A percentile compares a stretch with the other conserved stretches of the same genome.
Conservation (phyloP, 75 land plant genomes). For the Ceratopteris richardii region DNA sequence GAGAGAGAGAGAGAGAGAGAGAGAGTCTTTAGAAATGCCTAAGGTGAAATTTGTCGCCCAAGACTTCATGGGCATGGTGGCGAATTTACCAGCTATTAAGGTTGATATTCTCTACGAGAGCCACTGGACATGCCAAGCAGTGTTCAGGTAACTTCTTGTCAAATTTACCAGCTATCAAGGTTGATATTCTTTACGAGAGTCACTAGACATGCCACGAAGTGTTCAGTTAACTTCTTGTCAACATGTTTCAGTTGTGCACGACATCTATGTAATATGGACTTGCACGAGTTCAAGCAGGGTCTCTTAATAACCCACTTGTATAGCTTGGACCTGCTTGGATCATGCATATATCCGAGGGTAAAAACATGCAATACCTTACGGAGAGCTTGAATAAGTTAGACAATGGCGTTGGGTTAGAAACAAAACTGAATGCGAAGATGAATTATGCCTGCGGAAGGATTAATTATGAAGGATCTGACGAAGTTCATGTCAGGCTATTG, state of each 20-base stretch:
- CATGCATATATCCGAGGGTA: neutral
- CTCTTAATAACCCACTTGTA: no score
- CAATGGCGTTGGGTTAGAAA: no score
- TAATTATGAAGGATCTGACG: no score
- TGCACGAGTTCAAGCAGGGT: no score
- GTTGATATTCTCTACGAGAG: conserved; percentile 77
- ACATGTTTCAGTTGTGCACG: conserved; percentile 20
- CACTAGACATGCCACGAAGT: conserved; percentile 92
- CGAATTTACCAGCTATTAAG: conserved; percentile 70
- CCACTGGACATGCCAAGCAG: conserved; percentile 90
- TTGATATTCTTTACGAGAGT: conserved; percentile 75
- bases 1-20: no score
- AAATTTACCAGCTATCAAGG: conserved; percentile 65
- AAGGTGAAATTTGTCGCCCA: conserved; percentile 66
- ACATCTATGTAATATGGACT: no score
- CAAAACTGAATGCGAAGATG: no score
- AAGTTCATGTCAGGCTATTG: no score
- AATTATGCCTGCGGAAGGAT: no score
- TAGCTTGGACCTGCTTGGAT: no score
- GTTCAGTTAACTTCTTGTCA: conserved; percentile 48
- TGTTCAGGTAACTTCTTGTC: conserved; percentile 56
- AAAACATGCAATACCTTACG: no score
- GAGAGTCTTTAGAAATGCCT: conserved; percentile 77
- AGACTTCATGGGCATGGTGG: conserved; percentile 99
- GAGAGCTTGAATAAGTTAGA: no score